Evolutionary conservation across 2,329 filamentous ascomycete species (phyloP).

Genomic region (Phialophora macrospora): DNA sequence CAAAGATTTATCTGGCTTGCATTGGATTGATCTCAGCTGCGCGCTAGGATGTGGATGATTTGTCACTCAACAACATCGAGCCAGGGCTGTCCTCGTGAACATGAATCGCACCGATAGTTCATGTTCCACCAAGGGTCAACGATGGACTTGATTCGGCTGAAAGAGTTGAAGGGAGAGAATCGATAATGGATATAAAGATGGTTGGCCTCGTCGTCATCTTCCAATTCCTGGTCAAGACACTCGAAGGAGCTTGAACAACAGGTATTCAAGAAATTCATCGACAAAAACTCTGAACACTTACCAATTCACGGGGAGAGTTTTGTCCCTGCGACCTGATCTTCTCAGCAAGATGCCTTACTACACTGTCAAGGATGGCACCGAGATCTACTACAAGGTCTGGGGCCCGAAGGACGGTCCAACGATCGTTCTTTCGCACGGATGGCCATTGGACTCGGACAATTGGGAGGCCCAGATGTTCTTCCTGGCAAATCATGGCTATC

Average conservation of each 20-base stretch:
- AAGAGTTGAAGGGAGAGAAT: too few species aligned
- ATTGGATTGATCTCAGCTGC: neutral
- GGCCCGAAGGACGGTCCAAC: slow-evolving; percentile 45
- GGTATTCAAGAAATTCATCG: too few species aligned
- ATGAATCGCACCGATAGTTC: neutral
- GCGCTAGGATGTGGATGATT: neutral
- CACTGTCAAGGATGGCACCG: slow-evolving; percentile 47
- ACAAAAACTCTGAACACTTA: too few species aligned
- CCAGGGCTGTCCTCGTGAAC: neutral
- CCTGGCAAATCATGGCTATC: slow-evolving; percentile 47
- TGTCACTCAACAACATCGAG: neutral
- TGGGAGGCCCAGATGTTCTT: slow-evolving; percentile 51
- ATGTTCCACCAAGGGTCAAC: neutral
- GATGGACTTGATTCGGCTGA: neutral
- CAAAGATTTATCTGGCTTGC: neutral
- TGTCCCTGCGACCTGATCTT: too few species aligned
- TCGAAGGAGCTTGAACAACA: too few species aligned
- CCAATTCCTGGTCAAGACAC: too few species aligned
- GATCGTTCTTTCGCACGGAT: slow-evolving; percentile 49
- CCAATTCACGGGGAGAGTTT: too few species aligned
- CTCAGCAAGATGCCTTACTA: slow-evolving; percentile 41
- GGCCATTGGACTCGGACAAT: slow-evolving; percentile 50
- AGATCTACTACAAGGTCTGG: slow-evolving; percentile 54
- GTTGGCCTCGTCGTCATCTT: too few species aligned
- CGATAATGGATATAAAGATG: too few species aligned